Conservation (phyloP, 2,329 filamentous ascomycete species). For the Fusarium sp. region DNA sequence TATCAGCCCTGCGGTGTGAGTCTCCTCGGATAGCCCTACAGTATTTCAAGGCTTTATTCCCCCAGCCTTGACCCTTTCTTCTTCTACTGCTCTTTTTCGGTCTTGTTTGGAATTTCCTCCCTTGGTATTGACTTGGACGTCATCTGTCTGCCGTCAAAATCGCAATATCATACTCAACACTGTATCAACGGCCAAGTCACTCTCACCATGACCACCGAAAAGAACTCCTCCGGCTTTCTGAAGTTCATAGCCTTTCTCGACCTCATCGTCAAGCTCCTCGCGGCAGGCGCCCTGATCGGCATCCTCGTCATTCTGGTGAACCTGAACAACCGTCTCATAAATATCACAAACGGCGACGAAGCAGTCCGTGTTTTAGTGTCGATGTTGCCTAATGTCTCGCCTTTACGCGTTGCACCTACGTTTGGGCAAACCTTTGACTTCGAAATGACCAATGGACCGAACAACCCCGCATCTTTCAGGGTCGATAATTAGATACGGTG, state of each 20-base stretch:
- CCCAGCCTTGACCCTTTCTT: background rate
- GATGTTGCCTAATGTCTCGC: background rate
- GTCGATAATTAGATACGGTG: conserved; percentile 1
- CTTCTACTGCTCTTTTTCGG: background rate
- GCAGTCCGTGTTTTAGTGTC: background rate
- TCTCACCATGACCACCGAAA: conserved; percentile 16
- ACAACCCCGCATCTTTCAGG: conserved; percentile 18
- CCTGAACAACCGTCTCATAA: conserved; percentile 8
- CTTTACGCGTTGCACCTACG: conserved; percentile 2
- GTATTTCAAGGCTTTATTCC: conserved; percentile 15
- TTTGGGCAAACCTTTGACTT: conserved; percentile 7
- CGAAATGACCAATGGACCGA: conserved; percentile 5
- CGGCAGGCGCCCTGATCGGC: conserved; percentile 30
- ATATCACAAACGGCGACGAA: conserved; percentile 9
- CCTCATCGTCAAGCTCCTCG: conserved; percentile 28
- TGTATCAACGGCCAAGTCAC: conserved; percentile 1
- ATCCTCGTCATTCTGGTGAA: conserved; percentile 27
- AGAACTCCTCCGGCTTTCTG: conserved; percentile 16
- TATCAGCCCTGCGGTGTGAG: conserved; percentile 6
- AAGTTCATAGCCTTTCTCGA: conserved; percentile 33
- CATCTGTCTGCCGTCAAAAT: too few species aligned
- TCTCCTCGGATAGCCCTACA: conserved; percentile 11
- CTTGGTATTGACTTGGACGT: too few species aligned
- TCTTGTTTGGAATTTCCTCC: background rate
- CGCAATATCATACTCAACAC: background rate